Evolutionary conservation across 2,329 filamentous ascomycete genomes (phyloP).

Genomic region (Cercospora sojina): DNA sequence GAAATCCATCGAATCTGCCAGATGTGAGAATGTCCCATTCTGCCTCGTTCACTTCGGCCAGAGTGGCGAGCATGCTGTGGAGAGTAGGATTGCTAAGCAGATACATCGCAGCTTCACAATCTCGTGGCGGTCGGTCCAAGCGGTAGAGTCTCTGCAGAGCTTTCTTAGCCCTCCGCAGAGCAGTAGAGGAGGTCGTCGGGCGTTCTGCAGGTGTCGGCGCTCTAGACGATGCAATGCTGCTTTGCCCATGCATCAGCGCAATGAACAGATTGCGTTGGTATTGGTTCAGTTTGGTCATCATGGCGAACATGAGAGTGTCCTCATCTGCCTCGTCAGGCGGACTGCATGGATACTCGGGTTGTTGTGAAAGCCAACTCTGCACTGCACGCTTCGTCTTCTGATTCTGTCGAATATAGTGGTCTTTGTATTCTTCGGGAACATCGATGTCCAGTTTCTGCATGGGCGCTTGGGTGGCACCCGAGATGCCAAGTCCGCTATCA

Average conservation of each 20-base stretch:
- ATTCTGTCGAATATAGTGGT: conserved; percentile 87
- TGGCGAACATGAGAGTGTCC: conserved; percentile 89
- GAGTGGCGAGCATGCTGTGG: conserved; percentile 82
- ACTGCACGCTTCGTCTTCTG: conserved; percentile 91
- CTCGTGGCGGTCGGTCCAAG: conserved; percentile 68
- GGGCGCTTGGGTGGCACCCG: conserved; percentile 54
- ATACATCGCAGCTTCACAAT: conserved; percentile 82
- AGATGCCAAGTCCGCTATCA: conserved; percentile 55
- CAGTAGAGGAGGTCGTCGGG: conserved; percentile 54
- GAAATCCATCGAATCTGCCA: conserved; percentile 90
- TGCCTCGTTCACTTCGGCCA: conserved; percentile 83
- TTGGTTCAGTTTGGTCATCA: conserved; percentile 78
- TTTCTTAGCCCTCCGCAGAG: conserved; percentile 70
- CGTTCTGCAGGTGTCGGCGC: conserved; percentile 64
- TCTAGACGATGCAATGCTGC: conserved; percentile 52
- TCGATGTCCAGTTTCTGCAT: conserved; percentile 87
- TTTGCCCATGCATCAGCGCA: conserved; percentile 66
- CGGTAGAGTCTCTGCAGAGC: conserved; percentile 85
- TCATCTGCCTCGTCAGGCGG: conserved; percentile 89
- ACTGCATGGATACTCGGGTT: conserved; percentile 69
- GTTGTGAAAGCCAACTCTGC: conserved; percentile 82
- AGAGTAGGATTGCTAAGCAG: conserved; percentile 77
- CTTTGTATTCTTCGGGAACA: conserved; percentile 87
- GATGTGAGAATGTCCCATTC: conserved; percentile 97
- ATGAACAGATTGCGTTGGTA: conserved; percentile 80